Base-by-base conservation (phyloP, 108 stramenopile species). In the Nitzschia sp. region DNA sequence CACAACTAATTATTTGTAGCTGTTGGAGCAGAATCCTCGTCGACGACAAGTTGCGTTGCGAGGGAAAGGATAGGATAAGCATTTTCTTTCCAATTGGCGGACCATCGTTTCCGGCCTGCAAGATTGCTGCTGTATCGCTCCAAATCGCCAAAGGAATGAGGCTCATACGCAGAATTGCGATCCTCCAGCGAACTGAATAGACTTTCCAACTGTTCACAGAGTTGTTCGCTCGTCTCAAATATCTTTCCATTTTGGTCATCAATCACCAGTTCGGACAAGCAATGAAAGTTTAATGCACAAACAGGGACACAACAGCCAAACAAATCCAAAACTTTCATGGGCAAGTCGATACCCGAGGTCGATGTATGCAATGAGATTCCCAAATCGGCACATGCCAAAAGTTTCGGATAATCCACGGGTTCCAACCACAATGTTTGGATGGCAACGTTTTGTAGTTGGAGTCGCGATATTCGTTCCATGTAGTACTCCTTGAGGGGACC, bases 271-370 rank as follows among this genome's bases (percentile, higher is more conserved):
- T 99, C 99, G 8, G 56, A 58, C 13, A 99, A 67, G 62, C 95
- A 95, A 13, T 83, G 75, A 75, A 96, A 99, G 23, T 78, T 74
- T 11, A 88, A 58, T 0, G 98, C 98, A 63, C 92, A 93, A 0
- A 99, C 99, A 6, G 99, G 99, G 8, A 98, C 84, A 26, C 84
- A 85, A 59, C 95, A 90, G 8, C 99, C 99, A 79, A 95, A 98
- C 84, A 96, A 86, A 81, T 99, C 99, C 48, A 97, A 72, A 26
- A 99, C 95, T 70, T 99, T 99, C 97, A 99, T 99, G 19, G 99
- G 99, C 25, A 99, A 76, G 77, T 99, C 99, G 6, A 99, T 68
- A 1, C 98, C 99, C 35, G 87, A 91, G 11, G 98, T 99, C 6
- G 96, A 97, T 11, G 96, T 96, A 74, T 99, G 98, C 26, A 99